These are phyloP conservation scores for Scheffersomyces cryptocercus DNA, from an alignment of 1,139 yeast species.

Conservation along the genomic window DNA sequence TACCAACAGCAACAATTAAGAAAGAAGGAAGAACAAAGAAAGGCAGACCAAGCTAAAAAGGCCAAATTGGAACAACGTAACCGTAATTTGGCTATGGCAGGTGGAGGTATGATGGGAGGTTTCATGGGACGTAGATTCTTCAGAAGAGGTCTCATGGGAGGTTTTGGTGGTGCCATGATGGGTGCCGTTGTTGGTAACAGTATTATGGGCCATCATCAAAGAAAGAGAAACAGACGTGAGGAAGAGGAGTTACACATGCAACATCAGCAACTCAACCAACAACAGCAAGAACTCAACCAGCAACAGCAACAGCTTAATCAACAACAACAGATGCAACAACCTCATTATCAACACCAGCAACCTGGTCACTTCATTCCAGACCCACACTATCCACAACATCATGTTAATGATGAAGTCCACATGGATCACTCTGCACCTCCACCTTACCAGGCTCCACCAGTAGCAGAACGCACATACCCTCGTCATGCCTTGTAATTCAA, in stretches of 20 bases:
- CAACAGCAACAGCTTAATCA: background rate
- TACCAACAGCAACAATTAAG: background rate
- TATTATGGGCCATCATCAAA: constrained; percentile 12
- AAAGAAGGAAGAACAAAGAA: background rate
- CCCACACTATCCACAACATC: no score
- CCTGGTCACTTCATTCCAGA: constrained; percentile 1
- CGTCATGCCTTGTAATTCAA: no score
- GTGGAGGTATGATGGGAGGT: background rate
- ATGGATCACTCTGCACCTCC: no score
- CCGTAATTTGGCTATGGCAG: background rate
- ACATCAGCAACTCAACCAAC: constrained; percentile 1
- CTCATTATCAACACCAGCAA: constrained; percentile 1
- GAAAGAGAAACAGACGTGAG: constrained; percentile 1
- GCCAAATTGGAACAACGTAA: background rate
- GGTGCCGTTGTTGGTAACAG: constrained; percentile 25
- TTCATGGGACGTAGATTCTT: constrained; percentile 10
- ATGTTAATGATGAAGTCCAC: no score
- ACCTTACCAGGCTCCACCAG: no score
- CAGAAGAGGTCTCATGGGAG: constrained; percentile 19
- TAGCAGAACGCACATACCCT: no score
- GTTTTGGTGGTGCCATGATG: constrained; percentile 22
- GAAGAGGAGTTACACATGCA: background rate
- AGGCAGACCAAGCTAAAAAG: background rate
- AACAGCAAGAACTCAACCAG: background rate
- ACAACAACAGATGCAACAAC: constrained; percentile 1